Percentiles rank a stretch among this genome's conserved stretches.
These are phyloP conservation scores for Helianthus tuberosus DNA, from an alignment of 129 eudicot species.

Conservation along the genomic window DNA sequence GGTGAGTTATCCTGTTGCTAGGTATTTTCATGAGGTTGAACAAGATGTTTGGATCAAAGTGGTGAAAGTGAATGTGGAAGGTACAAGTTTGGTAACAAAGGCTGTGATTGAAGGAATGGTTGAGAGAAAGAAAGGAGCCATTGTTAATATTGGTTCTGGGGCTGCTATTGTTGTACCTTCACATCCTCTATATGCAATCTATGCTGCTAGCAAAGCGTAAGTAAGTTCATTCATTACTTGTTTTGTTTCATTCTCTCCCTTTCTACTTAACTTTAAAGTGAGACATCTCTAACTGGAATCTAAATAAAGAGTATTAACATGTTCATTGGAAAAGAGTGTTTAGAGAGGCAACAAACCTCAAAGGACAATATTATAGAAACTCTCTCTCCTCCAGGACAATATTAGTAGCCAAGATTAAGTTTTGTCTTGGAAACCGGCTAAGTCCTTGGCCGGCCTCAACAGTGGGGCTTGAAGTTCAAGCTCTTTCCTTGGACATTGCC, in stretches of 20 bases:
- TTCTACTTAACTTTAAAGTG: no score
- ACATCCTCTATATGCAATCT: slow-evolving; percentile 80
- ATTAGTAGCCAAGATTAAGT: no score
- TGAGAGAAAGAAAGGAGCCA: slow-evolving; percentile 61
- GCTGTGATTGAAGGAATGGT: slow-evolving; percentile 63
- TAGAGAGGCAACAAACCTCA: no score
- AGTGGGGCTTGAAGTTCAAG: no score
- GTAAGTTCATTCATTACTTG: slow-evolving; percentile 8
- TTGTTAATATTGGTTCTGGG: slow-evolving; percentile 41
- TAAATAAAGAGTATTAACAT: neutral
- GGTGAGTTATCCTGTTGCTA: slow-evolving; percentile 55
- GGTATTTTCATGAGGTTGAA: slow-evolving; percentile 68
- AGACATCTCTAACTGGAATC: no score
- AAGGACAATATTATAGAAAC: no score
- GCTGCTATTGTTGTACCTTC: slow-evolving; percentile 77
- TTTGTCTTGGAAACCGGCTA: no score
- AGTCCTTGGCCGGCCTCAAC: no score
- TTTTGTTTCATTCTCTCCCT: neutral
- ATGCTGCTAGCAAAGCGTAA: slow-evolving; percentile 95
- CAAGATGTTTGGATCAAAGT: slow-evolving; percentile 51
- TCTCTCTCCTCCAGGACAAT: no score
- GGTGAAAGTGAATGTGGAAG: slow-evolving; percentile 63
- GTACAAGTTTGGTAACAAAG: slow-evolving; percentile 61
- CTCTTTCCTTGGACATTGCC: no score
- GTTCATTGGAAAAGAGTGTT: neutral